phyloP scores from a whole-genome alignment of 2,329 filamentous ascomycete genomes.

The Colletotrichum phormii region DNA sequence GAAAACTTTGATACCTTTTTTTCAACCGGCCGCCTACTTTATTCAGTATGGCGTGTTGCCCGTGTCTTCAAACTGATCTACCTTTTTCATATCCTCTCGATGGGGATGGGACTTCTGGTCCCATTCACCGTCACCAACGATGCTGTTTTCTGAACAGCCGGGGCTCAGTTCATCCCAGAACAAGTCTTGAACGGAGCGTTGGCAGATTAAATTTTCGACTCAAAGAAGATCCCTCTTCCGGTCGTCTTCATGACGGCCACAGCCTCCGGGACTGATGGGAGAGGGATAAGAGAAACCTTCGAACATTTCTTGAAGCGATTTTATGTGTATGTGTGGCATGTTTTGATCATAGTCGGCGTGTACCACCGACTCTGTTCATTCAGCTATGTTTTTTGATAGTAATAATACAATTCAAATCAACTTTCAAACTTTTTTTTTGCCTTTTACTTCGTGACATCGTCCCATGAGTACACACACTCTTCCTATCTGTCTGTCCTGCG shows the following conservation, averaged over 20 bases:
- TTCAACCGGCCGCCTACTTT: constrained; percentile 30
- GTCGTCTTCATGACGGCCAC: constrained; percentile 42
- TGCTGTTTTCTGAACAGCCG: constrained; percentile 81
- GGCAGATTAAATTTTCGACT: constrained; percentile 65
- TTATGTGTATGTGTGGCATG: not conserved
- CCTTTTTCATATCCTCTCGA: constrained; percentile 1
- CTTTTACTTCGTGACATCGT: constrained; percentile 24
- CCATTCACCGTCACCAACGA: constrained; percentile 58
- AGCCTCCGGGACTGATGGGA: constrained; percentile 49
- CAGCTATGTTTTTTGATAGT: constrained; percentile 1
- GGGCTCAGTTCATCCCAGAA: constrained; percentile 76
- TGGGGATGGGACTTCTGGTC: too few relatives aligned
- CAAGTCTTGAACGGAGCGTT: constrained; percentile 86
- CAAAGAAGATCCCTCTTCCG: constrained; percentile 53
- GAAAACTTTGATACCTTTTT: constrained; percentile 35
- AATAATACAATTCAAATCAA: constrained; percentile 21
- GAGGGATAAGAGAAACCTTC: constrained; percentile 56
- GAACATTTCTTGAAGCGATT: constrained; percentile 43
- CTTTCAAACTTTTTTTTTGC: constrained; percentile 1
- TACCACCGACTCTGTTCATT: not conserved
- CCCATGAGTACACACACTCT: not conserved
- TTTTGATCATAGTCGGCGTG: not conserved
- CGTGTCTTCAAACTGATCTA: constrained; percentile 18
- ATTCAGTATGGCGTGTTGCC: constrained; percentile 13
- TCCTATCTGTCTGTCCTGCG: not conserved